Base-by-base conservation (phyloP, 805 yeast species). In the Isabelozyma heimii region DNA sequence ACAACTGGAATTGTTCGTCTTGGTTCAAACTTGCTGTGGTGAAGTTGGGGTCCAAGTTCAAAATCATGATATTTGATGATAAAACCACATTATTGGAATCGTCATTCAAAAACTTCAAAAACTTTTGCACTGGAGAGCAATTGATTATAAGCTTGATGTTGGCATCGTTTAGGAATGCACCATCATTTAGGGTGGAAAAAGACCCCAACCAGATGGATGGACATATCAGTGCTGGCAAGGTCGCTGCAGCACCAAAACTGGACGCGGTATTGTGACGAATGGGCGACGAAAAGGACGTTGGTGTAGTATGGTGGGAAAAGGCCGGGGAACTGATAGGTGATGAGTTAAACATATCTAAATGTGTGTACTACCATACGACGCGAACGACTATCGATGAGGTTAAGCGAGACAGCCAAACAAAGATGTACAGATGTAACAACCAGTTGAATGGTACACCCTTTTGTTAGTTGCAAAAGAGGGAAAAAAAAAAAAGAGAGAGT, bases 111-210 rank as follows among this genome's bases (percentile, higher is more conserved):
- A 52, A 54, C n/a, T 54, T 48, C 26, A 73, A 56, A 46, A 73
- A 73, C 15, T 46, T 52, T 41, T 52, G 50, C 1, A 76, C 70
- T 14, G 65, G 53, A 3, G 69, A 66, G 49, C 77, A 73, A 55
- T 73, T 73, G 43, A 73, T 65, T 28, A 73, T 59, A 13, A 73
- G 67, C 53, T 73, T 70, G 43, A 70, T 63, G 44, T 69, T 67
- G 42, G 54, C 51, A 27, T 50, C 40, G 13, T 51, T 49, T 24
- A 68, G 47, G 46, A 60, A 58, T 8, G 50, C 43, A 10, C 20
- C 46, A 44, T 58, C 47, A 13, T 43, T 40, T 12, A 55, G 44
- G 12, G 52, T 40, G 20, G 41, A 15, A 49, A 59, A 61, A 4
- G 61, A 52, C 9, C 69, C 70, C 37, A 63, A 44, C 66, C 68